Conservation (phyloP, 139 green algal species). For the Diplosphaera chodatii region DNA sequence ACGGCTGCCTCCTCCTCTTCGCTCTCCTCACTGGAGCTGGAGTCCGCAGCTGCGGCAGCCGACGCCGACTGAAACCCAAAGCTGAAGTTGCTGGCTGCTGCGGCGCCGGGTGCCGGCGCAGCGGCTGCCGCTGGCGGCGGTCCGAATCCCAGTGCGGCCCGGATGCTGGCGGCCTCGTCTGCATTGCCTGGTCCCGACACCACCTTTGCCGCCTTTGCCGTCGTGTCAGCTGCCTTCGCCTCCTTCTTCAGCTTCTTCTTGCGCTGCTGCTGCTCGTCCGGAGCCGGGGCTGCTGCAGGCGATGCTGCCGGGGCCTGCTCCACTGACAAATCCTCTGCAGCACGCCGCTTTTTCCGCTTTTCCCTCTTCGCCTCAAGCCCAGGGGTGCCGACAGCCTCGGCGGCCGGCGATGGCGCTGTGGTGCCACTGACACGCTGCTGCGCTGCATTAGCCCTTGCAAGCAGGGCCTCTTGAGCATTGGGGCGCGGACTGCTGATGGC, state of each 20-base stretch:
- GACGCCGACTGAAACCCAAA: conserved; percentile 1
- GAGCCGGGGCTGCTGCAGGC: neutral
- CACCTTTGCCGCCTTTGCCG: neutral
- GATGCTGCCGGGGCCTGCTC: too few species aligned
- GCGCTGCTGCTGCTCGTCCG: neutral
- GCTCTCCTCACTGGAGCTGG: conserved; percentile 1
- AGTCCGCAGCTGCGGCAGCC: neutral
- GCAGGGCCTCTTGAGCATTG: conserved; percentile 5
- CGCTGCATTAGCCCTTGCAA: neutral
- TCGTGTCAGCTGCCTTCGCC: conserved; percentile 22
- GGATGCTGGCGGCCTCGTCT: conserved; percentile 55
- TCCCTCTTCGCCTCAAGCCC: too few species aligned
- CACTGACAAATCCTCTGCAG: too few species aligned
- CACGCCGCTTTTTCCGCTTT: conserved; percentile 12
- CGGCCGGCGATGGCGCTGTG: neutral
- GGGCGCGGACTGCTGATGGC: neutral
- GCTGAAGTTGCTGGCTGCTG: neutral
- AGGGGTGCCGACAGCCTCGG: neutral
- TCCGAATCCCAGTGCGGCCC: conserved; percentile 39
- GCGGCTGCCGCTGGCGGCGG: neutral
- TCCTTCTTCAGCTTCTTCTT: too few species aligned
- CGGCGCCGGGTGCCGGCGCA: too few species aligned
- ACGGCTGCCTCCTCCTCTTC: conserved; percentile 1
- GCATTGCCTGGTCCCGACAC: conserved; percentile 59
- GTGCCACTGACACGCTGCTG: neutral